These are phyloP conservation scores for Metschnikowia amazonensis DNA, from an alignment of 805 yeast genomes.

Conservation along the genomic window DNA sequence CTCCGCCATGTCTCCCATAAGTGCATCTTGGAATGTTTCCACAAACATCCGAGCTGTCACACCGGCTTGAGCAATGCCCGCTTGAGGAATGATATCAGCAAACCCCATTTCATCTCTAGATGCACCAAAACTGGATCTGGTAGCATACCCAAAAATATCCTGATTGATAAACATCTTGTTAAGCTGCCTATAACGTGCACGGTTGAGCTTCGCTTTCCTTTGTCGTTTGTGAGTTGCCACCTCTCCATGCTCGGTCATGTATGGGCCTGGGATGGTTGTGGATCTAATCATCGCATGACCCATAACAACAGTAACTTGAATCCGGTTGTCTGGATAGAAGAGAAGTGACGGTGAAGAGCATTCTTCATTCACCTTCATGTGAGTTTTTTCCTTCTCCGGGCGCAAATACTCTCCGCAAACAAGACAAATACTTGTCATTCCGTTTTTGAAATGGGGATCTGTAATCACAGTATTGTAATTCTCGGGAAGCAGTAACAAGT, in stretches of 20 bases:
- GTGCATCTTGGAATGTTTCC: conserved; percentile 1
- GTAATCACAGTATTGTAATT: conserved; percentile 30
- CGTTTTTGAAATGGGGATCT: conserved; percentile 18
- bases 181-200: conserved; percentile 51
- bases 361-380: background rate
- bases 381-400: background rate
- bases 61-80: background rate
- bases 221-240: conserved; percentile 53
- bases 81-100: background rate
- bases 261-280: conserved; percentile 55
- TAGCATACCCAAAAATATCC: conserved; percentile 48
- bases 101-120: conserved; percentile 2
- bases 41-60: conserved; percentile 2
- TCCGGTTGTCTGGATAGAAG: conserved; percentile 5
- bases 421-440: conserved; percentile 31
- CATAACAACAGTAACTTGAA: background rate
- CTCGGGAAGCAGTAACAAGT: conserved; percentile 50
- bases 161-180: conserved; percentile 61
- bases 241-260: conserved; percentile 73
- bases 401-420: conserved; percentile 27
- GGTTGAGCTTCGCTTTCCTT: conserved; percentile 55
- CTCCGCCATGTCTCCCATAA: background rate
- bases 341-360: conserved; percentile 11
- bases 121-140: conserved; percentile 21
- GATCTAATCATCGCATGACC: conserved; percentile 2